Evolutionary conservation across 2,329 filamentous ascomycete species (phyloP), one percentile per base, ranked within the genome.

Genomic region (Cadophora luteo-olivacea): DNA sequence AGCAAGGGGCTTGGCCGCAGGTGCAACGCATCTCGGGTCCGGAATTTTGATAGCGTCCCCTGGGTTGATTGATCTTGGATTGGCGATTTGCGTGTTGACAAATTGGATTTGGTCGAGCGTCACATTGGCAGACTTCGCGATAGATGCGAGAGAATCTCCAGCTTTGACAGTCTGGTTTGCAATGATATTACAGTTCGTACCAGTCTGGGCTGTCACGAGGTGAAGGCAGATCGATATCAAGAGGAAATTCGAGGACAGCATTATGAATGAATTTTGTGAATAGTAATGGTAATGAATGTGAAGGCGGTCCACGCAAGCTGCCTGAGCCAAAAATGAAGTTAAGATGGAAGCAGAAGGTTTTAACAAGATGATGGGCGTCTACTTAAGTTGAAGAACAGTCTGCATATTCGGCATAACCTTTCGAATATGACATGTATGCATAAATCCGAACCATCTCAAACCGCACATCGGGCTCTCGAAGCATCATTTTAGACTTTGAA

Each of bases 1-100:
- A 14, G 58, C 61, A 5, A 64, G 58, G n/a, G 62, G 32, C 9
- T 25, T 16, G 9, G 67, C 36, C 0, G 58, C 48, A 4, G 68
- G 61, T 19, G 70, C 65, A 3, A 70, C 70, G 41, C 70, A 72
- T 36, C 32, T 58, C 4, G 61, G 24, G 32, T 64, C 61, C 4
- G 69, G 67, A 24, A 72, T 69, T 14, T 66, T 57, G 41, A 72
- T 67, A 1, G 62, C 48, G 36, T 72, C 67, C 11, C 67, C 68
- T n/a, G 62, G 36, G n/a, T 67, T 61, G 63, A 71, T 68, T n/a
- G 51, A 24, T 25, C 58, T 49, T 3, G 62, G 48, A 45, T 71
- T 72, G 54, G 33, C 54, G 38, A 72, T 69, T 67, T 72, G 69
- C 9, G 67, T 41, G 54, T 72, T 72, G 48, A 71, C 70, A 52